phyloP scores from a whole-genome alignment of 306 rosid genomes.

The Trifolium dubium region DNA sequence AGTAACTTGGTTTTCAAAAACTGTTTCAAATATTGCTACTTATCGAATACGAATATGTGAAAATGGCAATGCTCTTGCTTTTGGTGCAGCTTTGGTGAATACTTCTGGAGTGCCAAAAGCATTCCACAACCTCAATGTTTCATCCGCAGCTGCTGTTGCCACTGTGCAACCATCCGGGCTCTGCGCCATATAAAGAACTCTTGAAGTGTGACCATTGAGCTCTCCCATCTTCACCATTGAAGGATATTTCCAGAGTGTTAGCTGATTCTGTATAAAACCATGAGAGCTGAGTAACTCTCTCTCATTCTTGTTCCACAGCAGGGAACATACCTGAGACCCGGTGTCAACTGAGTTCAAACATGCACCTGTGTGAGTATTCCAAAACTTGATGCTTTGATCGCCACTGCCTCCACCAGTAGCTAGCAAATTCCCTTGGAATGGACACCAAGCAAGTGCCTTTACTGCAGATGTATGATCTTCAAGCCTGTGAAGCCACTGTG shows the following conservation, averaged over 20 bases:
- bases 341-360: constrained; percentile 87
- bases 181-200: constrained; percentile 82
- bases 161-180: constrained; percentile 64
- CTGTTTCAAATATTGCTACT: not conserved
- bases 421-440: constrained; percentile 81
- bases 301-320: constrained; percentile 93
- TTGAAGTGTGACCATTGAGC: constrained; percentile 38
- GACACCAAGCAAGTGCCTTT: constrained; percentile 90
- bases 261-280: constrained; percentile 73
- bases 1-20: constrained; percentile 23
- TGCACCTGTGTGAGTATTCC: constrained; percentile 94
- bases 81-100: constrained; percentile 50
- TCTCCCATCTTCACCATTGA: constrained; percentile 88
- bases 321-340: constrained; percentile 84
- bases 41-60: constrained; percentile 50
- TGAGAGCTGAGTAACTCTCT: constrained; percentile 89
- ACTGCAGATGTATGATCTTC: constrained; percentile 84
- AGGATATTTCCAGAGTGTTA: constrained; percentile 89
- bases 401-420: constrained; percentile 86
- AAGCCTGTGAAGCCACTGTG: constrained; percentile 85
- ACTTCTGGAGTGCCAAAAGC: constrained; percentile 62
- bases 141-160: constrained; percentile 71
- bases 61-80: constrained; percentile 54
- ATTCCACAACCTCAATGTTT: constrained; percentile 64
- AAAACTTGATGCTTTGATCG: constrained; percentile 75